A percentile compares a stretch with the other conserved stretches of the same genome.
Conservation (phyloP, 225 moss, liverwort and hornwort species). For the Asterella californica region DNA sequence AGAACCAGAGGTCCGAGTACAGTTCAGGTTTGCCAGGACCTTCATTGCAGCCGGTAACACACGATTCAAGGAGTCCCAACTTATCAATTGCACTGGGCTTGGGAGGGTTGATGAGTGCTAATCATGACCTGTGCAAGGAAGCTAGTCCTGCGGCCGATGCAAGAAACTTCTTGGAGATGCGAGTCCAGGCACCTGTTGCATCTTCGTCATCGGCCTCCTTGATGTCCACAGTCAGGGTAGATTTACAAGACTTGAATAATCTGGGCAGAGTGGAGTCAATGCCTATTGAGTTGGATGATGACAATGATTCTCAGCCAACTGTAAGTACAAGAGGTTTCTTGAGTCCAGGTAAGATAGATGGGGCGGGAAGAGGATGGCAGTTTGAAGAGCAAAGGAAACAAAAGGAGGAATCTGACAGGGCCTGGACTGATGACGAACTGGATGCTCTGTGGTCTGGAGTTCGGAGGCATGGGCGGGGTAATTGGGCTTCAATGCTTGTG, state of each 20-base stretch:
- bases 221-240: constrained; percentile 8
- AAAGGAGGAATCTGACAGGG: constrained; percentile 25
- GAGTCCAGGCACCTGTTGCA: constrained; percentile 8
- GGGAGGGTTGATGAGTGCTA: constrained; percentile 1
- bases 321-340: constrained; percentile 28
- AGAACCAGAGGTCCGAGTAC: constrained; percentile 21
- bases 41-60: constrained; percentile 12
- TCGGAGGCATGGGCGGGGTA: constrained; percentile 68
- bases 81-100: constrained; percentile 42
- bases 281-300: constrained; percentile 44
- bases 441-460: constrained; percentile 87
- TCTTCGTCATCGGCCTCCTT: constrained; percentile 16
- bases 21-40: constrained; percentile 2
- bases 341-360: constrained; percentile 40
- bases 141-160: constrained; percentile 19
- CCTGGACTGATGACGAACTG: constrained; percentile 89
- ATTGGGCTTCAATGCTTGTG: constrained; percentile 67
- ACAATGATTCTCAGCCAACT: constrained; percentile 34
- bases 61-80: constrained; percentile 30
- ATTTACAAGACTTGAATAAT: constrained; percentile 26
- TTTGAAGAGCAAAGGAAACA: constrained; percentile 37
- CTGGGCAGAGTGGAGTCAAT: constrained; percentile 36
- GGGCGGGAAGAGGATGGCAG: constrained; percentile 37
- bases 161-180: constrained; percentile 15
- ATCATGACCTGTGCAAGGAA: constrained; percentile 18